These are phyloP conservation scores for Chlorella sp. DNA, from an alignment of 139 green algal genomes.

Conservation along the genomic window DNA sequence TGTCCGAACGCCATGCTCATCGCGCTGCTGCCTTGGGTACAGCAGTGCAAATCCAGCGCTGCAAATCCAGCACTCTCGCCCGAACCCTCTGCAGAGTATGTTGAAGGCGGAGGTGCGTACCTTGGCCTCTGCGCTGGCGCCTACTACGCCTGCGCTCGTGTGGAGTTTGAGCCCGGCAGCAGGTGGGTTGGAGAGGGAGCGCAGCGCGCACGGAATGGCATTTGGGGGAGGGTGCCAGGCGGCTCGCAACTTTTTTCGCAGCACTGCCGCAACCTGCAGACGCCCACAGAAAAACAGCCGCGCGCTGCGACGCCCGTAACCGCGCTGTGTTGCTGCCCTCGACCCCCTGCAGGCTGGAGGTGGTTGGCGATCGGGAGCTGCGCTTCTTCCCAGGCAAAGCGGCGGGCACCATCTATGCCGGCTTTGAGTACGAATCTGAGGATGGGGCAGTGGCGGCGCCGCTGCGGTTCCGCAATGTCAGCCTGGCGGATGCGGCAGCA, in stretches of 20 bases:
- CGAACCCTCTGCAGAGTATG: slow-evolving; percentile 50
- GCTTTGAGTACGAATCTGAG: slow-evolving; percentile 73
- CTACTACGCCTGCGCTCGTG: slow-evolving; percentile 66
- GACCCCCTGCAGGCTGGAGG: slow-evolving; percentile 44
- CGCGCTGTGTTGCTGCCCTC: too few relatives aligned
- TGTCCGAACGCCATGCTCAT: not conserved
- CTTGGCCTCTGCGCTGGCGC: slow-evolving; percentile 79
- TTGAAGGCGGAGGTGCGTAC: slow-evolving; percentile 64
- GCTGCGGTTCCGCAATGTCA: slow-evolving; percentile 36
- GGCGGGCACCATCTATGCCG: slow-evolving; percentile 43
- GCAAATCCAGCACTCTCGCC: not conserved
- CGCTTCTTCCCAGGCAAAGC: slow-evolving; percentile 69
- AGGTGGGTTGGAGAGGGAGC: slow-evolving; percentile 24
- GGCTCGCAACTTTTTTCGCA: too few relatives aligned
- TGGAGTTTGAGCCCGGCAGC: slow-evolving; percentile 73
- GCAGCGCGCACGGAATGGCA: too few relatives aligned
- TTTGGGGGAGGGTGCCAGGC: too few relatives aligned
- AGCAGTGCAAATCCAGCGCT: too few relatives aligned
- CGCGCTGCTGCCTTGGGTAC: not conserved
- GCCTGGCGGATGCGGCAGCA: not conserved
- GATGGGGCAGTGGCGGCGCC: slow-evolving; percentile 50
- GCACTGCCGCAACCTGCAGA: too few relatives aligned
- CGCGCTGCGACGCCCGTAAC: too few relatives aligned
- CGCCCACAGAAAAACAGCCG: too few relatives aligned
- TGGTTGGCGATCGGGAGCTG: slow-evolving; percentile 68